These are phyloP conservation scores for Curvularia spicifera DNA, from an alignment of 2,329 filamentous ascomycete genomes.

Conservation along the genomic window DNA sequence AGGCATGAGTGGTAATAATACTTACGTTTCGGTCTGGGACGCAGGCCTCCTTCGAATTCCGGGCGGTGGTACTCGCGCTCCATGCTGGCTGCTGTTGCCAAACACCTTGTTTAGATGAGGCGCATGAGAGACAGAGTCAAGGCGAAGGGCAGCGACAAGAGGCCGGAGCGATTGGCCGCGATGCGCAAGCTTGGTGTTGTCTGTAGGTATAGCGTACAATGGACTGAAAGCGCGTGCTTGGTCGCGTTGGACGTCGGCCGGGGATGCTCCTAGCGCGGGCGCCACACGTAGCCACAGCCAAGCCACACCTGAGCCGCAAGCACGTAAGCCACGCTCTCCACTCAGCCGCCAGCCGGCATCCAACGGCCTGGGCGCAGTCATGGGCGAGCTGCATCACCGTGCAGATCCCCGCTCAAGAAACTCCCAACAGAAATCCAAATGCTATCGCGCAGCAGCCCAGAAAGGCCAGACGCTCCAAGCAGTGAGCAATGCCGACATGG, in stretches of 20 bases:
- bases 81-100: conserved; percentile 32
- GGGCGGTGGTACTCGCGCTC: conserved; percentile 47
- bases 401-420: conserved; percentile 25
- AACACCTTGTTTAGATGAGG: background rate
- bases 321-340: conserved; percentile 1
- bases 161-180: background rate
- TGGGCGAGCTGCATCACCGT: conserved; percentile 21
- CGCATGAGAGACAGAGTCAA: conserved; percentile 10
- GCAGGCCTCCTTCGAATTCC: conserved; percentile 43
- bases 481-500: conserved; percentile 19
- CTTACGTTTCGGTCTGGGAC: conserved; percentile 48
- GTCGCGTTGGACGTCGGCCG: conserved; percentile 13
- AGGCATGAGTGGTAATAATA: conserved; percentile 14
- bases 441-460: conserved; percentile 14
- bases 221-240: conserved; percentile 14
- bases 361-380: conserved; percentile 9
- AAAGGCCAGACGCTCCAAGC: conserved; percentile 7
- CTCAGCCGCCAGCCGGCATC: conserved; percentile 8
- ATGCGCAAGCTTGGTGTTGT: conserved; percentile 7
- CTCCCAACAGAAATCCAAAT: conserved; percentile 29
- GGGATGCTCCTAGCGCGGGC: conserved; percentile 7
- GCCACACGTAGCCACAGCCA: conserved; percentile 13
- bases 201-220: background rate
- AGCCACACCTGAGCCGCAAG: conserved; percentile 9
- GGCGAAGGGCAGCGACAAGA: conserved; percentile 2